Conservation (phyloP, 805 yeast species). For the Hanseniaspora clermontiae region DNA sequence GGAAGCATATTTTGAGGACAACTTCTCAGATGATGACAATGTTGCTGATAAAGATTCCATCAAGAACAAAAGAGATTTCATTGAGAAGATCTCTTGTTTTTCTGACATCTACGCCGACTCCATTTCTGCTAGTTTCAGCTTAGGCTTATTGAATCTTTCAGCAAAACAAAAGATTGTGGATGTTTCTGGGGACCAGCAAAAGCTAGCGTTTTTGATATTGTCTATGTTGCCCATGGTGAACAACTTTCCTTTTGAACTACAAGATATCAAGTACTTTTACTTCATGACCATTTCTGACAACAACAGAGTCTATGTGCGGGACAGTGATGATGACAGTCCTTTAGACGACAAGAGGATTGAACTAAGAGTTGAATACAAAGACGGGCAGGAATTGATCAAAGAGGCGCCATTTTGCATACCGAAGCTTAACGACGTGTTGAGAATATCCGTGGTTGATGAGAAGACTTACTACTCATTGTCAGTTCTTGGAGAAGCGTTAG, state of each 20-base stretch:
- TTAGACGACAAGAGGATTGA: neutral
- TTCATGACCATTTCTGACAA: constrained; percentile 68
- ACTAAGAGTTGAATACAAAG: neutral
- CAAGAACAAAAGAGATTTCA: constrained; percentile 11
- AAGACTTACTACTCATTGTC: neutral
- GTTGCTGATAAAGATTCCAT: neutral
- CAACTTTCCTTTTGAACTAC: constrained; percentile 42
- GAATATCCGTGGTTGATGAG: neutral
- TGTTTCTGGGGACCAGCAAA: constrained; percentile 35
- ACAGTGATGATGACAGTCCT: neutral
- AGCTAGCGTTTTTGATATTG: constrained; percentile 38
- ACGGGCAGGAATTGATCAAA: neutral
- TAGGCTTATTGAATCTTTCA: constrained; percentile 81
- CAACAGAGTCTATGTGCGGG: constrained; percentile 42
- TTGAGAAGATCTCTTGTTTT: constrained; percentile 21
- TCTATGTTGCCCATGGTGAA: constrained; percentile 52
- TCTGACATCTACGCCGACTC: constrained; percentile 50
- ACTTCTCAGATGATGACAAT: neutral
- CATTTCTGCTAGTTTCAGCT: constrained; percentile 64
- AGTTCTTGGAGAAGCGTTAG: neutral
- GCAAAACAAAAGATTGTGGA: constrained; percentile 83
- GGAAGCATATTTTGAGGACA: neutral
- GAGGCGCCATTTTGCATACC: constrained; percentile 1
- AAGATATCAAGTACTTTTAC: constrained; percentile 86
- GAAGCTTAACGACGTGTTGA: neutral